phyloP scores from a whole-genome alignment of 2,329 filamentous ascomycete species.

The Trichoderma atroviride region DNA sequence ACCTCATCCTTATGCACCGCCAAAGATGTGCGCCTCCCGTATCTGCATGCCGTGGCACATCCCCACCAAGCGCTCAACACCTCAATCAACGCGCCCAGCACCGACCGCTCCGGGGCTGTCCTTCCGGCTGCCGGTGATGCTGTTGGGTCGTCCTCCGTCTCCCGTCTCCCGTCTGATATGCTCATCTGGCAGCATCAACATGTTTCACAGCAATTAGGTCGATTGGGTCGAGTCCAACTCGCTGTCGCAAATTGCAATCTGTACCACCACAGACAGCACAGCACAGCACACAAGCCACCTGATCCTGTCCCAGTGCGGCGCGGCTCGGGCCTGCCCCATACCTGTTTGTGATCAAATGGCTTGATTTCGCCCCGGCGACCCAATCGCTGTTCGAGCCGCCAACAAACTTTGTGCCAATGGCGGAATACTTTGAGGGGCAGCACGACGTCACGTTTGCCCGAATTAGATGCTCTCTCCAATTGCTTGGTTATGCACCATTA shows the following conservation, averaged over 20 bases:
- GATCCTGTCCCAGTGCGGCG: slow-evolving; percentile 4
- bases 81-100: neutral
- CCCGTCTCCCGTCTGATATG: neutral
- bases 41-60: slow-evolving; percentile 2
- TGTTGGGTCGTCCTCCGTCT: neutral
- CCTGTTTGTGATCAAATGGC: neutral
- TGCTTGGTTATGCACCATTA: slow-evolving; percentile 2
- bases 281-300: neutral
- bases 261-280: neutral
- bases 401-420: neutral
- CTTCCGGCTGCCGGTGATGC: neutral
- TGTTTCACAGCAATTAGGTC: neutral
- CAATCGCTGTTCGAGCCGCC: slow-evolving; percentile 17
- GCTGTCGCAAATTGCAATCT: neutral
- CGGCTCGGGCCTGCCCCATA: slow-evolving; percentile 16
- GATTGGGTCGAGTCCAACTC: neutral
- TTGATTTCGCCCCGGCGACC: neutral
- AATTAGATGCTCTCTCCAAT: neutral
- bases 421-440: neutral
- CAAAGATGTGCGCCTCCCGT: slow-evolving; percentile 1
- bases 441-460: slow-evolving; percentile 13
- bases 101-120: neutral
- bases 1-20: neutral
- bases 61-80: neutral
- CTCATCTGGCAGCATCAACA: neutral